Conservation (phyloP, 2,329 filamentous ascomycete genomes). For the Xylaria sp. region DNA sequence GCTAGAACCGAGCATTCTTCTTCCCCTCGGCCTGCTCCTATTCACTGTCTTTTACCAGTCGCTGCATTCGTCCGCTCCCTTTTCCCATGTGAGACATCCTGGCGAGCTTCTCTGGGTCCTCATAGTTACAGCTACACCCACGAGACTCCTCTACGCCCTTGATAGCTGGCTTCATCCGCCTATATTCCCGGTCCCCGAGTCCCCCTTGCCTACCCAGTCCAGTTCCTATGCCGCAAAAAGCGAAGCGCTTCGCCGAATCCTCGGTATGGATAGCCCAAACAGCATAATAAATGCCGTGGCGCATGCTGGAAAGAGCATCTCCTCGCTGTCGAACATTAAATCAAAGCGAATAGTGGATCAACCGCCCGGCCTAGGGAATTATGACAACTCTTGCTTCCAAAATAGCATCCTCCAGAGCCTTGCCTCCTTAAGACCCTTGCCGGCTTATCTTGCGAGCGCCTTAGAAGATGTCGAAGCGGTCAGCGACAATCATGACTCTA, state of each 20-base stretch:
- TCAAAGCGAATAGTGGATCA: constrained; percentile 55
- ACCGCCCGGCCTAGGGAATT: constrained; percentile 82
- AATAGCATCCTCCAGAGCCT: constrained; percentile 93
- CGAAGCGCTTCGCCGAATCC: constrained; percentile 69
- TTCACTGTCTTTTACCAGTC: constrained; percentile 52
- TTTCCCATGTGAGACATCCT: constrained; percentile 50
- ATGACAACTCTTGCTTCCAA: constrained; percentile 96
- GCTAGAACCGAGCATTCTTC: constrained; percentile 50
- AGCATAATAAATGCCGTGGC: constrained; percentile 67
- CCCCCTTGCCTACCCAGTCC: constrained; percentile 51
- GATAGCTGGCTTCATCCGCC: constrained; percentile 65
- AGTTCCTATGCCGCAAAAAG: constrained; percentile 69
- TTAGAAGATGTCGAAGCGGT: constrained; percentile 42
- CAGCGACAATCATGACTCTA: constrained; percentile 46
- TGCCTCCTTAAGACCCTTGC: constrained; percentile 77
- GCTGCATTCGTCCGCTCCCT: constrained; percentile 45
- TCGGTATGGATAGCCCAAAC: constrained; percentile 65
- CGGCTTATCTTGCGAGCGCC: constrained; percentile 68
- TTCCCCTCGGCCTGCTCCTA: constrained; percentile 50
- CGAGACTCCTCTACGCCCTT: constrained; percentile 65
- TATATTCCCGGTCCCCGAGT: constrained; percentile 52
- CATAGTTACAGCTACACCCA: constrained; percentile 67
- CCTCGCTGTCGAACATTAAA: constrained; percentile 61
- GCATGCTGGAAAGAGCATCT: constrained; percentile 66
- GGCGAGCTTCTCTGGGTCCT: constrained; percentile 68